phyloP scores from a whole-genome alignment of 371 early-diverging fungal genomes.

The Coemansia sp. region DNA sequence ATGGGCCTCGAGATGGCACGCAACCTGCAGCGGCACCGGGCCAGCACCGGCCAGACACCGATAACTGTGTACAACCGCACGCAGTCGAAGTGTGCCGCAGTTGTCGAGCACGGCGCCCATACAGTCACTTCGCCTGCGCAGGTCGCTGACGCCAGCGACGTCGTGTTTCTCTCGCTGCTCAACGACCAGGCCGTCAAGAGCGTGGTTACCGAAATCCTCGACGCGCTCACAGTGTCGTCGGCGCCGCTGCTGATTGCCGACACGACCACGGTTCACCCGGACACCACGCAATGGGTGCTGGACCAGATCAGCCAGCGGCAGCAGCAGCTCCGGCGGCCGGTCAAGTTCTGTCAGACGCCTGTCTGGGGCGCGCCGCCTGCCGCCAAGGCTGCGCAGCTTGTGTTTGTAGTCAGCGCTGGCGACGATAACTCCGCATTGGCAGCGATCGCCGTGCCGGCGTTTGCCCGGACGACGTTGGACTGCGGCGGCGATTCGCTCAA shows the following conservation, averaged over 20 bases:
- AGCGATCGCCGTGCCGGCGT: constrained; percentile 43
- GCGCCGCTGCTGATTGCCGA: constrained; percentile 30
- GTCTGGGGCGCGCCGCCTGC: constrained; percentile 59
- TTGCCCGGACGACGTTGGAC: constrained; percentile 52
- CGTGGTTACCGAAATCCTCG: constrained; percentile 34
- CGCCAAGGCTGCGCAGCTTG: constrained; percentile 52
- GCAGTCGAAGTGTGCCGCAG: constrained; percentile 43
- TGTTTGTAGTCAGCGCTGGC: constrained; percentile 53
- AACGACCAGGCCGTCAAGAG: constrained; percentile 54
- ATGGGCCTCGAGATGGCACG: constrained; percentile 57
- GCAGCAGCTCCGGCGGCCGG: neutral
- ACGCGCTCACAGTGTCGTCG: neutral
- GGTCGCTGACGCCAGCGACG: constrained; percentile 49
- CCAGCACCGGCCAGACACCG: constrained; percentile 12
- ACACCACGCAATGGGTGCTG: constrained; percentile 8
- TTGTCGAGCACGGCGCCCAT: constrained; percentile 34
- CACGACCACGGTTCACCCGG: constrained; percentile 32
- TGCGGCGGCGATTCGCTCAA: constrained; percentile 49
- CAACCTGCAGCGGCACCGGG: constrained; percentile 46
- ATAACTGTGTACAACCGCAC: constrained; percentile 59
- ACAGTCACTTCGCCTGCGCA: constrained; percentile 39
- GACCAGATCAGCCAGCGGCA: constrained; percentile 1
- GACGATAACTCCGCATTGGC: constrained; percentile 20
- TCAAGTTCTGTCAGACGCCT: constrained; percentile 51
- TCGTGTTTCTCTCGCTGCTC: constrained; percentile 56